phyloP scores from a whole-genome alignment of 2,329 filamentous ascomycete species.

The Lasiodiplodia hormozganensis region DNA sequence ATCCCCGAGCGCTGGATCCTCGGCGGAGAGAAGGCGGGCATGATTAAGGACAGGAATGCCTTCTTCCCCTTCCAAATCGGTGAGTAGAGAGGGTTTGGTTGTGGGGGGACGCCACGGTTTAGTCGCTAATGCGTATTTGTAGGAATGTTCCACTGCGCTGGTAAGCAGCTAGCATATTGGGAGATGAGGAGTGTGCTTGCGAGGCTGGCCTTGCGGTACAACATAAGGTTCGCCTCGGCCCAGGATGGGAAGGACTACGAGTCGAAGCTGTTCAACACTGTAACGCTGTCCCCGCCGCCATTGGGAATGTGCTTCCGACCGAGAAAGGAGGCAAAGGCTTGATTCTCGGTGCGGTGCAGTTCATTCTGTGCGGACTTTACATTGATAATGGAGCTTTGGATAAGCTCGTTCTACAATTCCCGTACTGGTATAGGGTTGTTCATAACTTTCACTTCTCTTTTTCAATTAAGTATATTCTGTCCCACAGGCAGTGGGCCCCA shows the following conservation, averaged over 20 bases:
- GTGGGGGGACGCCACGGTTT: not conserved
- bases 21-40: slow-evolving; percentile 39
- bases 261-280: slow-evolving; percentile 44
- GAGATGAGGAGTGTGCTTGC: slow-evolving; percentile 71
- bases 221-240: slow-evolving; percentile 54
- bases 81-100: not conserved
- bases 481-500: no score
- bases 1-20: slow-evolving; percentile 43
- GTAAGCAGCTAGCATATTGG: slow-evolving; percentile 71
- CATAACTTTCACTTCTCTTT: no score
- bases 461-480: no score
- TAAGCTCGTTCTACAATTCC: no score
- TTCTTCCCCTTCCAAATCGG: slow-evolving; percentile 25
- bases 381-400: no score
- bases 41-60: slow-evolving; percentile 38
- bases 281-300: slow-evolving; percentile 15
- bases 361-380: no score
- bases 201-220: slow-evolving; percentile 66
- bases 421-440: no score
- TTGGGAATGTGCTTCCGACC: slow-evolving; percentile 17
- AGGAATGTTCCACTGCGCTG: slow-evolving; percentile 74
- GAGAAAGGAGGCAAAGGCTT: not conserved
- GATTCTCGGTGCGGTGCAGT: no score
- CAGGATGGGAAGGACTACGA: slow-evolving; percentile 45
- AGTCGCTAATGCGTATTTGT: slow-evolving; percentile 43